Base-by-base conservation (phyloP, 2,329 filamentous ascomycete genomes). In the Penicillium hesseltinei region DNA sequence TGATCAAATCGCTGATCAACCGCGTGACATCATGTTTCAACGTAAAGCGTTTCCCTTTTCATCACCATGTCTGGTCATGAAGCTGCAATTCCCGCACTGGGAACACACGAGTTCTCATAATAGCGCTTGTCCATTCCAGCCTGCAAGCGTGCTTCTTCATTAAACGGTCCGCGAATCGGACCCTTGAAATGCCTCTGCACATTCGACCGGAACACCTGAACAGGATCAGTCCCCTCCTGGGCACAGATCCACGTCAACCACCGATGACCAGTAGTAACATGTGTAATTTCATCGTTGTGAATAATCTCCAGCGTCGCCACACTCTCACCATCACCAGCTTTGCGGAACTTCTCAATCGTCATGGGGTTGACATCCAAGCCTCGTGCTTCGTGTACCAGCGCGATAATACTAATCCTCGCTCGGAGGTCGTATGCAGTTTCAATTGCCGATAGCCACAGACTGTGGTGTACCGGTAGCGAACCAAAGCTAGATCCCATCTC, bases 241-340 rank as follows among this genome's bases (percentile, higher is more conserved):
- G 73, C 67, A 49, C 78, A 80, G 23, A 80, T 79, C 78, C 78
- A 80, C 2, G 71, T 76, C 39, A 80, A 56, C 78, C 78, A 80
- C 35, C 78, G 66, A 57, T 80, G 77, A 5, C 78, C 78, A 5
- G 78, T 79, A 0, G 78, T 80, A 21, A 80, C 78, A 59, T 80
- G 78, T 0, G 78, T 80, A 42, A 80, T 79, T 61, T 80, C 78
- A 44, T 80, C 78, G 49, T 78, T 79, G 51, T 80, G 78, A 33
- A 80, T 80, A 23, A 80, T 67, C 36, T 74, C 74, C 53, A 80
- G 59, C 3, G 68, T 67, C 10, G 74, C 69, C 15, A 79, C 77
- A 49, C 77, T 80, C 46, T 80, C 77, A 9, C 36, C 40, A 42
- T 80, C 78, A 2, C 66, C 64, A 0, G 75, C 73, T 42, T 69